Evolutionary conservation across 768 basidiomycete genomes (phyloP), one percentile per base, ranked within the genome.

Genomic region (Paxillus rubicundulus): DNA sequence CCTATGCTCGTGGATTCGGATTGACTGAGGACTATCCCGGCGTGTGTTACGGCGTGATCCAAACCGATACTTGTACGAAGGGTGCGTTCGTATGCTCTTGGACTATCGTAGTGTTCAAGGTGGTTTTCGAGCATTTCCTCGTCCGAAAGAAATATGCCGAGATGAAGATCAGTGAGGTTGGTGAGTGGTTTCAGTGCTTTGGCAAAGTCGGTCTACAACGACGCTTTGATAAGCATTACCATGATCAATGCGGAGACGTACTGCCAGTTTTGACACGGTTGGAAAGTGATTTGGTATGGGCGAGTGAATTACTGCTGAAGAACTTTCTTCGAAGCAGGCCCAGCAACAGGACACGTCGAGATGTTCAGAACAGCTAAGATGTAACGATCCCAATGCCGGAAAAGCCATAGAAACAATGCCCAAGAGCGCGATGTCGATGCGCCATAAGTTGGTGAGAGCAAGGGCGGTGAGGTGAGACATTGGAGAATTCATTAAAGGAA

Each of bases 111-210:
- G 40, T 66, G 63, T 10, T 65, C 60, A 52, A 70, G 64, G 52
- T 84, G 82, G 38, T 65, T 59, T 49, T 77, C 72, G 17, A 85
- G 63, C 50, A 84, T 65, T 37, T 69, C 68, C 24, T 79, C 75
- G 47, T 78, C 74, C 0, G 85, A 87, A 17, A 88, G 77, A 60
- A 81, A 83, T 43, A 87, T 70, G 0, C 86, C 86, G 18, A 88
- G 69, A 57, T 80, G 78, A 14, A 88, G 73, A 52, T 77, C 65
- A 14, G 70, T 64, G 9, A 87, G 72, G 10, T 71, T 70, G 43
- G 61, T 67, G 10, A 87, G 72, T 16, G 80, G 70, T 55, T 66
- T 67, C 17, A 85, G 64, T n/a, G 72, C 73, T 9, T 57, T 68
- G 8, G 73, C 75, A 45, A 78, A 80, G 21, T 70, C 63, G 47